Base-by-base conservation (phyloP, 345 rosid genomes). In the Bruguiera gymnorhiza region DNA sequence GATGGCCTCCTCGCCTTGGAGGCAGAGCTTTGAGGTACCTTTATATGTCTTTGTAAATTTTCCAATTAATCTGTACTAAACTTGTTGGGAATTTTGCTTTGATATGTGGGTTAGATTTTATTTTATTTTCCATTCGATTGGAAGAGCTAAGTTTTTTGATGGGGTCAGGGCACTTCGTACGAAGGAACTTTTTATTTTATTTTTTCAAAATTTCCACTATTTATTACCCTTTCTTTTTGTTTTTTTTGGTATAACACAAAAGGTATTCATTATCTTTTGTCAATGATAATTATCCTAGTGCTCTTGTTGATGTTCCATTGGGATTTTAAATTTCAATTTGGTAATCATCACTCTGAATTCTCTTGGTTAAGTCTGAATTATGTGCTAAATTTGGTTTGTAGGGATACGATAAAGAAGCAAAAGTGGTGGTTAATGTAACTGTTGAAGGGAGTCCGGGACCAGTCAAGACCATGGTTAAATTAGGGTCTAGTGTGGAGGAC, bases 371-470 rank as follows among this genome's bases (percentile, higher is more conserved):
- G 8, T 9, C 21, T 58, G 59, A 46, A 24, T 21, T 13, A 1
- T 26, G 59, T 15, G 19, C 5, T 18, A 50, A 68, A 50, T 50
- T 56, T 78, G 68, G 75, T 69, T 10, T 66, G 73, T 77, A 83
- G 83, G 83, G 83, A 27, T 83, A 80, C 70, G 82, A 76, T 26
- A 82, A 77, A 72, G 87, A 89, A 29, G 82, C 85, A 19, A 90
- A 90, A 66, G 97, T 91, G 64, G 87, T 89, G 78, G 81, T 93
- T 51, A 86, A 65, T 79, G 93, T 93, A 50, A 85, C 86, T 46
- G 89, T 93, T 7, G 98, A 89, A 86, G 98, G 97, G 69, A 93
- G 98, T 79, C 92, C 98, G 7, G 98, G 97, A 63, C 96, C 98
- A 0, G 75, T 88, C 8, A 85, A 85, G 80, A 71, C 87, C 21